These are phyloP conservation scores for Triticum dicoccoides DNA, from an alignment of 176 grass and related monocot genomes.

Conservation along the genomic window DNA sequence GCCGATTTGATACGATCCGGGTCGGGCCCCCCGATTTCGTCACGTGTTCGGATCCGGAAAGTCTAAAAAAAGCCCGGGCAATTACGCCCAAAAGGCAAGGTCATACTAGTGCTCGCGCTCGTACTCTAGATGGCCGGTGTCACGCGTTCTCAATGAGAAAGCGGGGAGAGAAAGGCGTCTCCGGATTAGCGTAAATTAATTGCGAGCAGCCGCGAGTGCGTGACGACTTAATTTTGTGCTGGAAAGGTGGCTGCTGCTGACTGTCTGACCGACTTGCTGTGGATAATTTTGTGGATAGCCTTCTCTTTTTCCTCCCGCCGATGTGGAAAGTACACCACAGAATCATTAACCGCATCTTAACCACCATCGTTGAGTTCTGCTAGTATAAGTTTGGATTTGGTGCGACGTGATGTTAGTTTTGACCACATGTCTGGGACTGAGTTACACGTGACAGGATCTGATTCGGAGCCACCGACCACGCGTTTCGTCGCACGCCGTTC, in stretches of 20 bases:
- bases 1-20: background rate
- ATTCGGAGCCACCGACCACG: slow-evolving; percentile 15
- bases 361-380: background rate
- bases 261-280: background rate
- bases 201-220: background rate
- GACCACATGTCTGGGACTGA: background rate
- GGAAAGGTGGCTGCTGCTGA: background rate
- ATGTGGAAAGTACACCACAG: slow-evolving; percentile 10
- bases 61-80: background rate
- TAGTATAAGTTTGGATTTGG: background rate
- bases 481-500: background rate
- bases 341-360: background rate
- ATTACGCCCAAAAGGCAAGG: background rate
- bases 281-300: slow-evolving; percentile 45
- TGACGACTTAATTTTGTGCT: slow-evolving; percentile 5
- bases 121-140: background rate
- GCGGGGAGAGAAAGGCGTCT: background rate
- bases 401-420: background rate
- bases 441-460: slow-evolving; percentile 26
- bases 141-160: slow-evolving; percentile 10
- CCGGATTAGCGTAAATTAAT: slow-evolving; percentile 22
- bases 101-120: background rate
- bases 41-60: slow-evolving; percentile 22
- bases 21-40: background rate
- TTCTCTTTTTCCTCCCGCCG: background rate